Evolutionary conservation across 75 land plant genomes (phyloP).

Genomic region (Isoetes taiwanensis): DNA sequence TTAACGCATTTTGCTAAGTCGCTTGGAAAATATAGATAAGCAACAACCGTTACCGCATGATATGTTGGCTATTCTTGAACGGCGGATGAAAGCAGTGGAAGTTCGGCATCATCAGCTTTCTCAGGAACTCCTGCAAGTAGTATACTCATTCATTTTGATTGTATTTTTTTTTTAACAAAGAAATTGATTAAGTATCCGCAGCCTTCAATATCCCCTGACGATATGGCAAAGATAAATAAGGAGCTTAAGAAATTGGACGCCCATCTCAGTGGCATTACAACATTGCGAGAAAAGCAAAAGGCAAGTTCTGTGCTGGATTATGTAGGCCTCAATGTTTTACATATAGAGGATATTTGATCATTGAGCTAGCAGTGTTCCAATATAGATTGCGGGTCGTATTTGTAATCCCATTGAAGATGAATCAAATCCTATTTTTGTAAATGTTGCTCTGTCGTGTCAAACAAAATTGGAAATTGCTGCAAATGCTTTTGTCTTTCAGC

Average conservation of each 20-base stretch:
- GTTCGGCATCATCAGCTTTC: no score
- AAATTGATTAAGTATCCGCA: no score
- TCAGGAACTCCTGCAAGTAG: no score
- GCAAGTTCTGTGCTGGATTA: conserved; percentile 19
- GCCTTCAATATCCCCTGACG: conserved; percentile 57
- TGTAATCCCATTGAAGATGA: neutral
- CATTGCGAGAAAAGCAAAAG: conserved; percentile 60
- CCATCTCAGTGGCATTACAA: conserved; percentile 35
- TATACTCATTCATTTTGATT: no score
- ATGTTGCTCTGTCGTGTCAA: neutral
- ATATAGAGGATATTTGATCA: neutral
- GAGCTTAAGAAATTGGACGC: conserved; percentile 54
- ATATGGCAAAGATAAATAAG: conserved; percentile 57
- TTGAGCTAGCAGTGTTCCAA: neutral
- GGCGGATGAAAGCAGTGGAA: no score
- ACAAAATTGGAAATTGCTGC: neutral
- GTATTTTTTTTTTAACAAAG: no score
- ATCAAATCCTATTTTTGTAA: neutral
- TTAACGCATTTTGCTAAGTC: no score
- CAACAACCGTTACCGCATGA: no score
- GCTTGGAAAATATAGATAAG: no score
- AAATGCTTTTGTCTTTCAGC: neutral
- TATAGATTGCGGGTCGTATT: neutral
- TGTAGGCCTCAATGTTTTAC: neutral
- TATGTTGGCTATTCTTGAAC: no score